Evolutionary conservation across 371 early-diverging fungal genomes (phyloP), one percentile per base, ranked within the genome.

Genomic region (Circinella umbellata): DNA sequence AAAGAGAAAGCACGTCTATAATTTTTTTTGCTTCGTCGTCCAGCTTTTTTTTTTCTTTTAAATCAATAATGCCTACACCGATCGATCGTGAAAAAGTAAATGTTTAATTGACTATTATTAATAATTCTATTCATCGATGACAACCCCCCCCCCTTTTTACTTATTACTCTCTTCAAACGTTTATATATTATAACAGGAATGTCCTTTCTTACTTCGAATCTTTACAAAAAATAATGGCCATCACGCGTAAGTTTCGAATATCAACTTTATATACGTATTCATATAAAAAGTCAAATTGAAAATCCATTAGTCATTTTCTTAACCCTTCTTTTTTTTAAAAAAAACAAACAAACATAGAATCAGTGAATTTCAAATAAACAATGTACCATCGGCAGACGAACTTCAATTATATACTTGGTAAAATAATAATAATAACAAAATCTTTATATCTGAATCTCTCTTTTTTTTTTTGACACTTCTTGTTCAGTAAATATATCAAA

Each of bases 331-430:
- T 35, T n/a, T 61, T 6, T 8, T 63, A 39, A 14, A 34, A n/a
- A 3, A 13, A 14, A 17, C 7, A 20, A 42, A 37, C 36, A 39
- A 39, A 35, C 4, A 13, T 18, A 20, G 39, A 27, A 69, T 53
- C 46, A 69, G 63, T 37, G 79, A 79, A n/a, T 88, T 80, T 48
- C 72, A 79, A 36, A 55, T 79, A 4, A 69, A 76, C 3, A 71
- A 71, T 49, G 77, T 81, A n/a, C 87, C 89, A 20, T 61, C 73
- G 10, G 61, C 72, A 4, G 82, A 82, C 51, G 90, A 90, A 77
- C 63, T 89, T 18, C 78, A 80, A 36, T 62, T 91, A 54, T 87
- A 91, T 67, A 89, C 91, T 13, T 91, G 91, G 91, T 89, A 81
- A 34, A 15, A 17, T 13, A 47, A 47, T 15, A 47, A 11, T 47